Conservation (phyloP, 108 stramenopile species). For the Schizochytrium sp. region DNA sequence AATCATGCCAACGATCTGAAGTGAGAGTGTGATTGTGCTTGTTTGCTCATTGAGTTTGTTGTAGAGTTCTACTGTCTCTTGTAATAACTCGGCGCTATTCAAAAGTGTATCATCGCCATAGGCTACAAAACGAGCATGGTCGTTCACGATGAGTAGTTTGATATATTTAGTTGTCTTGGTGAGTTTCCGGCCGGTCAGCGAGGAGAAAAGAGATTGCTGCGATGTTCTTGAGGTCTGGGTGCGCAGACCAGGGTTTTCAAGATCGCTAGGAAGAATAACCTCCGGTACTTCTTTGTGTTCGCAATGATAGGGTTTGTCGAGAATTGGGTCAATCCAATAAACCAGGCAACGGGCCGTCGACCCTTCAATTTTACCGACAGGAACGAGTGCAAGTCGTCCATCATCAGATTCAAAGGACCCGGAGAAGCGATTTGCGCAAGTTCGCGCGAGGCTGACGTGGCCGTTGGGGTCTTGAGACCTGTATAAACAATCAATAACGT, state of each 20-base stretch:
- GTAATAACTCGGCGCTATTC: background rate
- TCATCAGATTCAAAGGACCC: background rate
- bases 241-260: background rate
- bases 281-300: background rate
- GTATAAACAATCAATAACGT: constrained; percentile 1
- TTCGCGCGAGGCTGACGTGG: background rate
- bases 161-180: background rate
- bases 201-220: background rate
- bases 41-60: constrained; percentile 23
- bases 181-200: background rate
- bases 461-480: background rate
- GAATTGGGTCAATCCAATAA: constrained; percentile 23
- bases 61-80: constrained; percentile 23
- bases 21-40: background rate
- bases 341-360: background rate
- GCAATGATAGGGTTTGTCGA: background rate
- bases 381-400: constrained; percentile 3
- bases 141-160: constrained; percentile 45
- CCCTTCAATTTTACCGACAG: background rate
- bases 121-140: background rate
- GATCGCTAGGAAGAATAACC: background rate
- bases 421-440: background rate
- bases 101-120: constrained; percentile 11
- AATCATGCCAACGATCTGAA: constrained; percentile 48
- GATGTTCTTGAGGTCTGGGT: background rate